Base-by-base conservation (phyloP, 139 green algal species). In the Bryopsis sp. region DNA sequence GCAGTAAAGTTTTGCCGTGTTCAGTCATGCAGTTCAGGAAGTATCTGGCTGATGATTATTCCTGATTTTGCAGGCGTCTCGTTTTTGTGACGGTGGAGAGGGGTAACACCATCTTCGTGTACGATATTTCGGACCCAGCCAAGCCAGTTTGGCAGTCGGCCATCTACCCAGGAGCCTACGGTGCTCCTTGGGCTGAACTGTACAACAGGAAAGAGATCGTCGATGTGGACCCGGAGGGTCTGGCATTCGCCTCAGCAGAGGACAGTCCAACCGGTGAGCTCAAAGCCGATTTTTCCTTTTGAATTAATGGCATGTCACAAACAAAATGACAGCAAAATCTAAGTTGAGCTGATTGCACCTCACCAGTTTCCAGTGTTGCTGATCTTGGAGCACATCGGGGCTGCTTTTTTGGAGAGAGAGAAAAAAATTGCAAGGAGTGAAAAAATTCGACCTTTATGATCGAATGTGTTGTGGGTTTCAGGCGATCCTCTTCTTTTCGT, bases 91-190 rank as follows among this genome's bases (percentile, higher is more conserved):
- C 15, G 3, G 32, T 65, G 28, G 66, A 72, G 47, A 46, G 24
- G 24, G 48, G 48, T 22, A 32, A 32, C 29, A 33, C 28, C n/a
- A 28, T 72, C 19, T 72, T 72, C 29, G 48, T 72, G 7, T 72
- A 72, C 47, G 66, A 72, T n/a, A 62, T 63, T 32, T 67, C 47
- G 22, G 66, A 72, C 48, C 66, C 66, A 3, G 6, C 48, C 47
- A 31, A 8, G 7, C 66, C 66, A 5, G 47, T 72, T 26, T 72
- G 48, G 48, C 66, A 72, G 47, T 63, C 48, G 15, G 29, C 48
- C 47, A 19, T 67, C 48, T 68, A 72, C n/a, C 48, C 48, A 48
- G 66, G 64, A 24, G 48, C 47, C 11, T 32, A 48, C 47, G 47
- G 32, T n/a, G 47, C 47, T 28, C 46, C 48, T n/a, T 69, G 37